Percentiles rank a stretch among this genome's conserved stretches.
These are phyloP conservation scores for Boletus subparvulus DNA, from an alignment of 768 basidiomycete genomes.

Conservation along the genomic window DNA sequence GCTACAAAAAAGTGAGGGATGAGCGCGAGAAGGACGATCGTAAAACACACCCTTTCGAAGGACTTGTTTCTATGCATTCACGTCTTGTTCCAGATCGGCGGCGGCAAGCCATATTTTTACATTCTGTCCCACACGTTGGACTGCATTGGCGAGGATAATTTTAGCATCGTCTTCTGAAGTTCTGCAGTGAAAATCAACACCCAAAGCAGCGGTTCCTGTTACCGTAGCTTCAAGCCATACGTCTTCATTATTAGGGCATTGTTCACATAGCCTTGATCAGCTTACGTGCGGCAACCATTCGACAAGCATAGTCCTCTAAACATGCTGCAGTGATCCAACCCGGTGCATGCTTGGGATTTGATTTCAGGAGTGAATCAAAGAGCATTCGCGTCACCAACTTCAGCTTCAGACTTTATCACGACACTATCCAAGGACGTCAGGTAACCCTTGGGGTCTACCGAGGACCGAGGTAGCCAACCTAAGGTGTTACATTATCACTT, in stretches of 20 bases:
- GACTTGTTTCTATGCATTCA: conserved; percentile 85
- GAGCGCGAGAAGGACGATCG: neutral
- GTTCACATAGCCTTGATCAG: conserved; percentile 88
- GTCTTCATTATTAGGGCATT: conserved; percentile 95
- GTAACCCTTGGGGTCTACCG: conserved; percentile 95
- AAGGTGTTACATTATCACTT: conserved; percentile 18
- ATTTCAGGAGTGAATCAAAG: conserved; percentile 94
- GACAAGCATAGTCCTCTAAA: conserved; percentile 92
- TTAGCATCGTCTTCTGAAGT: conserved; percentile 82
- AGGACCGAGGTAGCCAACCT: conserved; percentile 68
- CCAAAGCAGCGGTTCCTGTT: too few relatives aligned
- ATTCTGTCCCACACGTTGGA: conserved; percentile 91
- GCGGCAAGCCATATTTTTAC: conserved; percentile 98
- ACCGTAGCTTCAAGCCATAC: conserved; percentile 97
- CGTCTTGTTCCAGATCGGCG: conserved; percentile 83
- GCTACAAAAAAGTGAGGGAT: conserved; percentile 43
- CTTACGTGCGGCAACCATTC: conserved; percentile 94
- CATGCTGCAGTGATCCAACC: conserved; percentile 99
- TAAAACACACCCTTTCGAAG: conserved; percentile 74
- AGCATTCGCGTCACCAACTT: conserved; percentile 98
- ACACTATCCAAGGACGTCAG: conserved; percentile 92
- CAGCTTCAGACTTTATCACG: conserved; percentile 87
- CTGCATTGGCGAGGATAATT: conserved; percentile 89
- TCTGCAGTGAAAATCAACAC: conserved; percentile 43
- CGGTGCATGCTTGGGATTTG: conserved; percentile 95